phyloP scores from a whole-genome alignment of 768 basidiomycete genomes.

The Chlorophyllum brunneum region DNA sequence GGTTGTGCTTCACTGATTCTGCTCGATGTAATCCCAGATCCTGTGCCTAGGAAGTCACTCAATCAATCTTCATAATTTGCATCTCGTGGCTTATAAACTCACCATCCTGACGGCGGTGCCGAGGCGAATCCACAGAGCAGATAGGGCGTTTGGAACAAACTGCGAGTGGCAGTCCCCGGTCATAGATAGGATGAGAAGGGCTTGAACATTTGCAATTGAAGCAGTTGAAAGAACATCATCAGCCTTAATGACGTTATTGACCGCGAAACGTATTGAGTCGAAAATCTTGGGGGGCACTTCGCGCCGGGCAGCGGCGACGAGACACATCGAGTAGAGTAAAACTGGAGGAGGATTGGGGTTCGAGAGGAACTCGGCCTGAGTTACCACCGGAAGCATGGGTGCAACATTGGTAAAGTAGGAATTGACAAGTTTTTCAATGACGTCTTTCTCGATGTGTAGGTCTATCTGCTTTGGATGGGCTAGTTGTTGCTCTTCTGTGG shows the following conservation, averaged over 20 bases:
- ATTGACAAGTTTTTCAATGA: conserved; percentile 82
- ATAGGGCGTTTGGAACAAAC: conserved; percentile 80
- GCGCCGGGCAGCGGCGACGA: conserved; percentile 83
- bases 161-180: conserved; percentile 88
- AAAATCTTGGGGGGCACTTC: conserved; percentile 85
- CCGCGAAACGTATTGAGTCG: conserved; percentile 81
- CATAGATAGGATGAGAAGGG: conserved; percentile 82
- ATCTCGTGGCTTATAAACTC: conserved; percentile 22
- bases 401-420: conserved; percentile 88
- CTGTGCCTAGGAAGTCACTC: conserved; percentile 64
- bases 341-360: conserved; percentile 71
- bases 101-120: conserved; percentile 95
- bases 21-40: conserved; percentile 94
- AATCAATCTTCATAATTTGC: not conserved
- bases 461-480: conserved; percentile 62
- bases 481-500: conserved; percentile 50
- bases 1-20: conserved; percentile 76
- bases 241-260: conserved; percentile 81
- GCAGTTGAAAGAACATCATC: conserved; percentile 91
- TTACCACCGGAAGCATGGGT: conserved; percentile 86
- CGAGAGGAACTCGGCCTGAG: conserved; percentile 82
- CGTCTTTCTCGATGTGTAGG: conserved; percentile 70
- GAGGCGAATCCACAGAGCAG: conserved; percentile 80
- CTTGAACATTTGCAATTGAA: conserved; percentile 83
- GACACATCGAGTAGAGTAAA: conserved; percentile 90